Base-by-base conservation (phyloP, 306 rosid species). In the Vicia sativa region DNA sequence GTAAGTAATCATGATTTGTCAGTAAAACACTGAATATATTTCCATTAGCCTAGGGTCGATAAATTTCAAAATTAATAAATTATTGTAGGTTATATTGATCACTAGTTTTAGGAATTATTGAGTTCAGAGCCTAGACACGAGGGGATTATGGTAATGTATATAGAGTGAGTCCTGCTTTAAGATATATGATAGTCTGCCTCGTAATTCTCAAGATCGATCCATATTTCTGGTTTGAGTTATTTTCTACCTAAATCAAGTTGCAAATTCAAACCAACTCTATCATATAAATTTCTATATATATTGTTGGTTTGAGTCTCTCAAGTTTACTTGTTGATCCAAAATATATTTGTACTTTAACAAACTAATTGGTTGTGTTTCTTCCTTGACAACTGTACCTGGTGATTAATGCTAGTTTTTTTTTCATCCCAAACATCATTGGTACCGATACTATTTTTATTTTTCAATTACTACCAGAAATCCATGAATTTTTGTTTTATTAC, bases 381-480 rank as follows among this genome's bases (percentile, higher is more conserved):
- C 7, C 59, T 38, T 72, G 41, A 76, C 9, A n/a, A 5, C 29
- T 4, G 26, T 57, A 13, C 66, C 61, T 50, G 14, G 16, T 41
- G 18, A 39, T 41, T 43, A 57, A 16, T 56, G 23, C 23, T 3
- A 65, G 26, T 5, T 6, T 38, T 52, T 52, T 65, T 45, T 15
- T 60, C 65, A 68, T 29, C 21, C 39, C 50, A 65, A 34, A 11
- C 57, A 38, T 2, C 39, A 16, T 48, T 39, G 13, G 23, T 50
- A 5, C 50, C 50, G 49, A 29, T 16, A 7, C 18, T 23, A 38
- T 14, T 15, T 25, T 75, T 65, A 43, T 54, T 39, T 25, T 57
- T 60, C 18, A 29, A 60, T 21, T 50, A 59, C 19, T 16, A 11
- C 25, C 10, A n/a, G 3, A 60, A 59, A 44, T 74, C 57, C 41